Percentiles rank a stretch among this genome's conserved stretches.
Evolutionary conservation across 306 rosid genomes (phyloP).

Genomic region (Comarum palustre): DNA sequence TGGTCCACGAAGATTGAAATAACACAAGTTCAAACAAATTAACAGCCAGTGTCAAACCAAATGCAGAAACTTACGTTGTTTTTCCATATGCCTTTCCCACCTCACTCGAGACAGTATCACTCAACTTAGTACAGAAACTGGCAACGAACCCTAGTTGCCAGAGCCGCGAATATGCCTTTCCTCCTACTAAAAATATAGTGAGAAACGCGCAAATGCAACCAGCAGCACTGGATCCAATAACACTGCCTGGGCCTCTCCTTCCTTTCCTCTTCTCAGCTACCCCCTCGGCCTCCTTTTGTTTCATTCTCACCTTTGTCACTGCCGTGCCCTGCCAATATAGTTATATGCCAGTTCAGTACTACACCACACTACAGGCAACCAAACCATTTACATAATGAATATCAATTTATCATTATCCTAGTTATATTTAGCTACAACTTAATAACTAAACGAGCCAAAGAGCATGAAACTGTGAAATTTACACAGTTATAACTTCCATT

Average conservation of each 20-base stretch:
- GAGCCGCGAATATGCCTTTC: slow-evolving; percentile 53
- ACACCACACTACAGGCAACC: background rate
- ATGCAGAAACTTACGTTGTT: slow-evolving; percentile 64
- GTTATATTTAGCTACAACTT: background rate
- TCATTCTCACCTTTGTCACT: slow-evolving; percentile 85
- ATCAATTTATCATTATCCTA: background rate
- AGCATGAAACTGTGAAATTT: background rate
- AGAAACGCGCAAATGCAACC: slow-evolving; percentile 86
- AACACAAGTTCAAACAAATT: background rate
- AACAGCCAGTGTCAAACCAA: slow-evolving; percentile 1
- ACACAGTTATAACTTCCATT: background rate
- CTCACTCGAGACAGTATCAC: slow-evolving; percentile 96
- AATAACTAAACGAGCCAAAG: background rate
- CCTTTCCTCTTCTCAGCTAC: slow-evolving; percentile 94
- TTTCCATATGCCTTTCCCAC: slow-evolving; percentile 94
- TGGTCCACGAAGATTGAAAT: background rate
- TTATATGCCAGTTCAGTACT: background rate
- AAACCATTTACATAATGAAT: no score
- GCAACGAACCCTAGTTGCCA: slow-evolving; percentile 94
- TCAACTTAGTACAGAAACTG: slow-evolving; percentile 94
- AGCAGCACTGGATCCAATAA: slow-evolving; percentile 95
- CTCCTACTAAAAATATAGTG: slow-evolving; percentile 63
- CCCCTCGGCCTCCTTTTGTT: slow-evolving; percentile 89
- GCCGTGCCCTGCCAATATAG: slow-evolving; percentile 63
- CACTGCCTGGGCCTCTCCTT: slow-evolving; percentile 95